phyloP scores from a whole-genome alignment of 2,329 filamentous ascomycete genomes.

The Corynespora cassiicola region DNA sequence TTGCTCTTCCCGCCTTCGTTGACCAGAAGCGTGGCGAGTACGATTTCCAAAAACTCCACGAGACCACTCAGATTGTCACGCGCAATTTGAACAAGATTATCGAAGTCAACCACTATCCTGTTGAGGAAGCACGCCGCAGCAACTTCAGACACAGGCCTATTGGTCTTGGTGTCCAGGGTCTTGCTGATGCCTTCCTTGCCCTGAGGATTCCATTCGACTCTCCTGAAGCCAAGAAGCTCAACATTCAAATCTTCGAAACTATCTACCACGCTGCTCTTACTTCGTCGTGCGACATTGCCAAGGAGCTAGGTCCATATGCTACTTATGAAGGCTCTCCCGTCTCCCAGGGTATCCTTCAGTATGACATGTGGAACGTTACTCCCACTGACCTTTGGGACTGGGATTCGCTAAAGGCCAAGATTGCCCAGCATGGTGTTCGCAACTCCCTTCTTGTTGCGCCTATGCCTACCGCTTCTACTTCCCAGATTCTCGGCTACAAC shows the following conservation, averaged over 20 bases:
- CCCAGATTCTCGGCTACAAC: conserved; percentile 98
- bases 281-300: conserved; percentile 84
- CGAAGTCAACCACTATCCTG: conserved; percentile 98
- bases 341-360: conserved; percentile 94
- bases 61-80: conserved; percentile 89
- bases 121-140: conserved; percentile 89
- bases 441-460: conserved; percentile 95
- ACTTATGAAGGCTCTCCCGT: conserved; percentile 93
- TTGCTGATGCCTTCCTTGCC: conserved; percentile 97
- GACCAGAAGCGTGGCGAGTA: conserved; percentile 85
- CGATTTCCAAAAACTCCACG: conserved; percentile 96
- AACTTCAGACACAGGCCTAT: conserved; percentile 98
- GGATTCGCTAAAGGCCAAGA: conserved; percentile 84
- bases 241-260: conserved; percentile 99
- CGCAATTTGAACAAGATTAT: conserved; percentile 98
- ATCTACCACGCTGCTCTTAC: conserved; percentile 97
- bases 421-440: conserved; percentile 90
- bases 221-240: conserved; percentile 88
- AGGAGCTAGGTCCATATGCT: conserved; percentile 82
- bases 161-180: conserved; percentile 94
- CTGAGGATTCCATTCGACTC: conserved; percentile 97
- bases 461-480: conserved; percentile 97
- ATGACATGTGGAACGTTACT: conserved; percentile 97
- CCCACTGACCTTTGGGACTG: conserved; percentile 97
- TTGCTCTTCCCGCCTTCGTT: conserved; percentile 89